phyloP scores from a whole-genome alignment of 345 rosid genomes.

The Eucalyptus cloeziana region DNA sequence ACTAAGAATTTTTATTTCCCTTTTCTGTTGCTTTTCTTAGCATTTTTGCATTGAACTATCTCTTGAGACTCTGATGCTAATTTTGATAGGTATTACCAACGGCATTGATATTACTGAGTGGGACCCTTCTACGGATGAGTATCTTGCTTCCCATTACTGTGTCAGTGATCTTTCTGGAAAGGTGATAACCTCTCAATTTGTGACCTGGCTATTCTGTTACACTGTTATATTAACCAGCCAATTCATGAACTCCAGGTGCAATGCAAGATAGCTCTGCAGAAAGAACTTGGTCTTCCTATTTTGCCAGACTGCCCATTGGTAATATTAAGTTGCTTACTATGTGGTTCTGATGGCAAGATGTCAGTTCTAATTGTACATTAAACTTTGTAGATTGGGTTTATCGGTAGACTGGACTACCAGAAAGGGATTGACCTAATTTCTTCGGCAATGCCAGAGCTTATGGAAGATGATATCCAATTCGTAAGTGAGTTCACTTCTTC shows the following conservation, averaged over 20 bases:
- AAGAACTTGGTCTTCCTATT: conserved; percentile 82
- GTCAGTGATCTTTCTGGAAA: conserved; percentile 65
- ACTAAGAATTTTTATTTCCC: background rate
- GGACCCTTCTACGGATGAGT: conserved; percentile 73
- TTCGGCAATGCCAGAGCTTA: conserved; percentile 55
- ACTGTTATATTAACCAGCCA: background rate
- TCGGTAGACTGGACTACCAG: conserved; percentile 93
- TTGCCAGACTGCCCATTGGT: conserved; percentile 87
- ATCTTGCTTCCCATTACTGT: conserved; percentile 53
- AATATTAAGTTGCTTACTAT: background rate
- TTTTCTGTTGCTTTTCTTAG: background rate
- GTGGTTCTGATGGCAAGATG: background rate
- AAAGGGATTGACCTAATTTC: conserved; percentile 87
- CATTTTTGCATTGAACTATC: background rate
- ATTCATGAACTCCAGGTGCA: conserved; percentile 33
- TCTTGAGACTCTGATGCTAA: background rate
- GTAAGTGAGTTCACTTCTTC: conserved; percentile 46
- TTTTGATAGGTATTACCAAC: conserved; percentile 61
- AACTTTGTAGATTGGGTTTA: conserved; percentile 67
- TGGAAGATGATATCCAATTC: conserved; percentile 85
- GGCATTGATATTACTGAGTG: conserved; percentile 80
- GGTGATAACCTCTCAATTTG: conserved; percentile 10
- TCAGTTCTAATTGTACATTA: background rate
- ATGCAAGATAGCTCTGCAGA: conserved; percentile 84
- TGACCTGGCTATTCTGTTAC: background rate